Conservation (phyloP, 176 grass and related monocot species). For the Ensete ventricosum region DNA sequence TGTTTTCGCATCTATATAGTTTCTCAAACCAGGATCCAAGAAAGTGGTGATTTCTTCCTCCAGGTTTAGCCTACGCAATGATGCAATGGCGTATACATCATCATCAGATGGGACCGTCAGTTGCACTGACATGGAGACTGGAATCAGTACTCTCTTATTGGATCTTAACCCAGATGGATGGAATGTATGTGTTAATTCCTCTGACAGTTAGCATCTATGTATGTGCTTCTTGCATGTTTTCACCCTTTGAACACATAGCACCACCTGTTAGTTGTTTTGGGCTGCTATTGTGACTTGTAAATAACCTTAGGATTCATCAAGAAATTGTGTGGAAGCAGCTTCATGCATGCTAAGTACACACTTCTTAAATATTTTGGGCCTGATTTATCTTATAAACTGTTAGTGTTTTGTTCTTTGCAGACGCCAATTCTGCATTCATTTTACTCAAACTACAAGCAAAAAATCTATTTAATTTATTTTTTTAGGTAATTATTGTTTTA, state of each 20-base stretch:
- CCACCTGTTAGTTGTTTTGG: background rate
- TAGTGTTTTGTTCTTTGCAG: no score
- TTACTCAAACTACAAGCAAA: no score
- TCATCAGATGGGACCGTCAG: constrained; percentile 87
- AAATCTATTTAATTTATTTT: no score
- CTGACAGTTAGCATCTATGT: background rate
- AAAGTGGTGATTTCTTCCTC: background rate
- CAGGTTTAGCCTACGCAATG: constrained; percentile 57
- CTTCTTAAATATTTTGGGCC: no score
- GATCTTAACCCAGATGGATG: constrained; percentile 89
- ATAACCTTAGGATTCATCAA: background rate
- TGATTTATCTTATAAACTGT: no score
- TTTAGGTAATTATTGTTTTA: no score
- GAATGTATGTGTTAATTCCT: constrained; percentile 43
- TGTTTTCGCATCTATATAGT: background rate
- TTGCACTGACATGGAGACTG: constrained; percentile 76
- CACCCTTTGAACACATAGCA: background rate
- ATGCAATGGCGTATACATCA: constrained; percentile 70
- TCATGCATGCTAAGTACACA: no score
- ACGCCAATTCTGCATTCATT: no score
- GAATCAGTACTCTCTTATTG: constrained; percentile 56
- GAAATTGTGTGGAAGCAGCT: background rate
- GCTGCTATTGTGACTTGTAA: background rate
- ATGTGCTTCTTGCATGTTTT: background rate
- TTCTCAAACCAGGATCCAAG: background rate